A percentile compares a stretch with the other conserved stretches of the same genome.
Evolutionary conservation across 2,329 filamentous ascomycete species (phyloP).

Genomic region (Diaporthe citriasiana): DNA sequence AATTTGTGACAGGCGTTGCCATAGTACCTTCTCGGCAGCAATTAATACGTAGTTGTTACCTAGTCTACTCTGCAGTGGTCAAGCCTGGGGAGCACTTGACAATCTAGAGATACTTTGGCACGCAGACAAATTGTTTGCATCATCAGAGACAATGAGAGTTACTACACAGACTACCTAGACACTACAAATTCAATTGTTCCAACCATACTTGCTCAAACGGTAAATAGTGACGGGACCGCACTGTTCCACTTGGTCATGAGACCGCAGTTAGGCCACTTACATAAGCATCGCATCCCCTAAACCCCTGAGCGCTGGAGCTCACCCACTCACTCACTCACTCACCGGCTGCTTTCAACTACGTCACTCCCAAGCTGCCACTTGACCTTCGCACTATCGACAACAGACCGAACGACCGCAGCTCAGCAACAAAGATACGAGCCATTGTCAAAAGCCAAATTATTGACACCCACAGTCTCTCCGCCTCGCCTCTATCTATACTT

Average conservation of each 20-base stretch:
- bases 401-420: neutral
- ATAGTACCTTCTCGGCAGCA: neutral
- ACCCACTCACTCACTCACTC: neutral
- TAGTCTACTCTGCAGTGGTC: constrained; percentile 1
- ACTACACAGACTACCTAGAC: neutral
- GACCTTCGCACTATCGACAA: neutral
- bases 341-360: constrained; percentile 10
- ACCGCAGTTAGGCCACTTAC: neutral
- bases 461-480: accelerated
- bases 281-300: constrained; percentile 16
- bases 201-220: neutral
- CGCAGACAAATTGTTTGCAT: neutral
- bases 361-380: neutral
- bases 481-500: no score
- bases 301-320: constrained; percentile 19
- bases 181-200: neutral
- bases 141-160: accelerated
- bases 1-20: neutral
- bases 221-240: neutral
- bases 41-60: neutral
- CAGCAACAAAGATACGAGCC: neutral
- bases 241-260: neutral
- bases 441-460: neutral
- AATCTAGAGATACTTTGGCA: neutral
- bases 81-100: neutral